Conservation (phyloP, 257 asterid species). For the Nicotiana attenuata region DNA sequence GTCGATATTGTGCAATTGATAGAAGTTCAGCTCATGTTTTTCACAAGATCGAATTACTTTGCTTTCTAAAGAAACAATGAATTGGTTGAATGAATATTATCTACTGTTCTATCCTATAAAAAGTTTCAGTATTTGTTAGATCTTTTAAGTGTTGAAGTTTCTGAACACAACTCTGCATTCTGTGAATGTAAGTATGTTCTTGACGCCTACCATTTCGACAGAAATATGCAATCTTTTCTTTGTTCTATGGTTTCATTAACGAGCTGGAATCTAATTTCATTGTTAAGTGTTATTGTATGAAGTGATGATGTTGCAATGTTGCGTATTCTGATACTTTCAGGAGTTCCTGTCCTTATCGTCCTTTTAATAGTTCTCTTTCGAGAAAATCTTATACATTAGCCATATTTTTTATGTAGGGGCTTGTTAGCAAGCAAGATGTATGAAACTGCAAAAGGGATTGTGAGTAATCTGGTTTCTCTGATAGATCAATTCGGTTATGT, state of each 20-base stretch:
- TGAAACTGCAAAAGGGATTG: slow-evolving; percentile 83
- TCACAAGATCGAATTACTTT: background rate
- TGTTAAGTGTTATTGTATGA: background rate
- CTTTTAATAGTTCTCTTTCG: background rate
- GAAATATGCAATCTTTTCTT: background rate
- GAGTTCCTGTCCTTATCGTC: background rate
- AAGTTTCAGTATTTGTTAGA: background rate
- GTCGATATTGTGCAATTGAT: background rate
- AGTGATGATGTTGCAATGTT: background rate
- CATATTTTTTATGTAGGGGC: slow-evolving; percentile 50
- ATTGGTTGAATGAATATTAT: background rate
- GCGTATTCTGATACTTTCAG: background rate
- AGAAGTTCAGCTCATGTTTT: background rate
- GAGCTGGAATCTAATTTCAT: background rate
- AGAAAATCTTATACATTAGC: background rate
- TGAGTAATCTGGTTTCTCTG: slow-evolving; percentile 61
- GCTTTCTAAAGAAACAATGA: background rate
- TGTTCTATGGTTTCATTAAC: background rate
- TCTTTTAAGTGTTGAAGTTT: background rate
- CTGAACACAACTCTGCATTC: background rate
- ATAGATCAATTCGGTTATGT: slow-evolving; percentile 60
- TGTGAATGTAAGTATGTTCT: background rate
- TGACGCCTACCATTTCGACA: background rate
- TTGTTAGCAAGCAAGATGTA: slow-evolving; percentile 81
- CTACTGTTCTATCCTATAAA: background rate